Evolutionary conservation across 345 rosid species (phyloP).

Genomic region (Turnera subulata): DNA sequence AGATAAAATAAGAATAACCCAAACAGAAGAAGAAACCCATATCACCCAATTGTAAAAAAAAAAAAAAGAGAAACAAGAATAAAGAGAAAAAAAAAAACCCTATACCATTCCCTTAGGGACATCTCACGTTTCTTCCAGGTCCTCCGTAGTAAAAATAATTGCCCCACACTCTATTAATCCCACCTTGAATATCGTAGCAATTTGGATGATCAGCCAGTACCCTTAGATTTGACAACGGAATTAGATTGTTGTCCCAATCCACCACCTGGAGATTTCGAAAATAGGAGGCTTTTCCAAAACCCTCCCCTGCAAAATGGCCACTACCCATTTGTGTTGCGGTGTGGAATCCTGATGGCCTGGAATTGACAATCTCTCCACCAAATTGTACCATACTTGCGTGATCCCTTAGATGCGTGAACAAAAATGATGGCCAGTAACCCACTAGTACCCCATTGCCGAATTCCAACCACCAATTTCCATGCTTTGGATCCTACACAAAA

Average conservation of each 20-base stretch:
- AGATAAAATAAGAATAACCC: constrained; percentile 33
- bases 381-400: constrained; percentile 94
- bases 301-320: constrained; percentile 92
- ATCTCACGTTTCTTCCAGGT: constrained; percentile 80
- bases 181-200: constrained; percentile 88
- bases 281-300: constrained; percentile 87
- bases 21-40: constrained; percentile 36
- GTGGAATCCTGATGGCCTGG: constrained; percentile 66
- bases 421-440: constrained; percentile 87
- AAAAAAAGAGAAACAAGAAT: neutral
- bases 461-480: constrained; percentile 99
- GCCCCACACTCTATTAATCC: constrained; percentile 82
- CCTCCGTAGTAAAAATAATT: constrained; percentile 94
- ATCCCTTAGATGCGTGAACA: constrained; percentile 74
- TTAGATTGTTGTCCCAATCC: constrained; percentile 87
- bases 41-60: constrained; percentile 26
- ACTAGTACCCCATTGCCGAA: constrained; percentile 86
- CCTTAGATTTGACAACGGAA: constrained; percentile 60
- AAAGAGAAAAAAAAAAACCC: constrained; percentile 10
- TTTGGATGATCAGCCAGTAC: constrained; percentile 83
- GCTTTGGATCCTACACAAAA: constrained; percentile 82
- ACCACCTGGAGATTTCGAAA: constrained; percentile 82
- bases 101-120: constrained; percentile 50
- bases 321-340: constrained; percentile 95
- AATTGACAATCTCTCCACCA: constrained; percentile 90